Conservation (phyloP, 345 rosid species). For the Hypericum androsaemum region DNA sequence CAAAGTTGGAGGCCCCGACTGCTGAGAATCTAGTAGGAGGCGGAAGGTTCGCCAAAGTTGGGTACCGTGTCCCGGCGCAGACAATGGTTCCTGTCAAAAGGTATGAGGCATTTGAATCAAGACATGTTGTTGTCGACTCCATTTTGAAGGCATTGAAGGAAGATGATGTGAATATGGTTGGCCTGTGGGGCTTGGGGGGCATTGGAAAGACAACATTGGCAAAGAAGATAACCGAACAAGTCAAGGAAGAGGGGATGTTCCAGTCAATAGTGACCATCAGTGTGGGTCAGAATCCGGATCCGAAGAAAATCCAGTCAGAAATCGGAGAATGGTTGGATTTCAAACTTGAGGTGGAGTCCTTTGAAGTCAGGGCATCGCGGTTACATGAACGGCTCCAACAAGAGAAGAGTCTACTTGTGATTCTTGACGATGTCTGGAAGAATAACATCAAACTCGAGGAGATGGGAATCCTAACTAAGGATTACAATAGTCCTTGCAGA, state of each 20-base stretch:
- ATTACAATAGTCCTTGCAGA: constrained; percentile 1
- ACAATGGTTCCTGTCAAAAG: not conserved
- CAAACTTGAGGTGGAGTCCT: not conserved
- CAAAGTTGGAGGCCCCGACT: not conserved
- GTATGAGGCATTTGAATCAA: not conserved
- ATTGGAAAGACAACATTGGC: constrained; percentile 20
- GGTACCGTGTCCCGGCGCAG: not conserved
- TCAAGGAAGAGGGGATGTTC: not conserved
- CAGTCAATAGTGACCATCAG: not conserved
- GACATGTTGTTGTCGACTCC: not conserved
- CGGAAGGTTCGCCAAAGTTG: not conserved
- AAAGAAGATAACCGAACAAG: not conserved
- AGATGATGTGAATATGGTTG: constrained; percentile 4
- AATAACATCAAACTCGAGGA: not conserved
- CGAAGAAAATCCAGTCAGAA: not conserved
- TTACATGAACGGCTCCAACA: not conserved
- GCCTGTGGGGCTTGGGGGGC: constrained; percentile 13
- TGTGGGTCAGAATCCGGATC: not conserved
- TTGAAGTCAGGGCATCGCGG: not conserved
- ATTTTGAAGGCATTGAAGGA: constrained; percentile 1
- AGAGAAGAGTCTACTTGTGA: not conserved
- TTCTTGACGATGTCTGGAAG: constrained; percentile 13
- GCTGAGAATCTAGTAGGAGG: not conserved
- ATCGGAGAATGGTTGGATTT: not conserved
- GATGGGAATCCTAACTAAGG: constrained; percentile 9